A percentile compares a stretch with the other conserved stretches of the same genome.
Evolutionary conservation across 1,284 basidiomycete genomes (phyloP).

Genomic region (Trametes hirsuta): DNA sequence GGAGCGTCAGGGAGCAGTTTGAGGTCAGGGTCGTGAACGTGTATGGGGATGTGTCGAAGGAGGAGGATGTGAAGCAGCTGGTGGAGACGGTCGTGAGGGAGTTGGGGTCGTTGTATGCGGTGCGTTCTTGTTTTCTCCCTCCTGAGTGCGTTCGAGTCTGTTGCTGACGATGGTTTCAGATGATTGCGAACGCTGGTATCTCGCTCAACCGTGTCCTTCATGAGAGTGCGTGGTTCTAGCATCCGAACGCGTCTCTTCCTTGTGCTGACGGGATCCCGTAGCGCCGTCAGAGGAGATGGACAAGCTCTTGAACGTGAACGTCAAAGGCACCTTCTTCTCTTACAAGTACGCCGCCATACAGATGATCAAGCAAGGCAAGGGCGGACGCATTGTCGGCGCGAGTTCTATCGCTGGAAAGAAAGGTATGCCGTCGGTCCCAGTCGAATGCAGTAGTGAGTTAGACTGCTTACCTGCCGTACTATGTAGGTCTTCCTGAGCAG

Average conservation of each 20-base stretch:
- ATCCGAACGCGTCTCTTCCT: not conserved
- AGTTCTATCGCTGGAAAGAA: constrained; percentile 24
- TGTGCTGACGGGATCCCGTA: not conserved
- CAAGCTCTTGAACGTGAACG: constrained; percentile 29
- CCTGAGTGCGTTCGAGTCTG: no score
- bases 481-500: constrained; percentile 14
- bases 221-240: constrained; percentile 9
- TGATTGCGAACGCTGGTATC: constrained; percentile 38
- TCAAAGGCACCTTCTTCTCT: constrained; percentile 35
- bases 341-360: constrained; percentile 39
- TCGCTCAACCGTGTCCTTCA: constrained; percentile 19
- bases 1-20: constrained; percentile 21
- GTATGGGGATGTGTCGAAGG: constrained; percentile 34
- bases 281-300: constrained; percentile 17
- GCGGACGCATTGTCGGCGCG: constrained; percentile 37
- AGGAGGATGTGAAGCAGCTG: constrained; percentile 35
- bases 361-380: constrained; percentile 38
- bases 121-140: not conserved
- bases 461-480: not conserved
- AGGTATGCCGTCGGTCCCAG: constrained; percentile 2
- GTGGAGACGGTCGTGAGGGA: constrained; percentile 31
- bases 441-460: not conserved
- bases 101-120: constrained; percentile 32
- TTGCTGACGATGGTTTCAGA: constrained; percentile 20
- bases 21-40: constrained; percentile 28